Base-by-base conservation (phyloP, 2,329 filamentous ascomycete species). In the Hymenoscyphus occultus region DNA sequence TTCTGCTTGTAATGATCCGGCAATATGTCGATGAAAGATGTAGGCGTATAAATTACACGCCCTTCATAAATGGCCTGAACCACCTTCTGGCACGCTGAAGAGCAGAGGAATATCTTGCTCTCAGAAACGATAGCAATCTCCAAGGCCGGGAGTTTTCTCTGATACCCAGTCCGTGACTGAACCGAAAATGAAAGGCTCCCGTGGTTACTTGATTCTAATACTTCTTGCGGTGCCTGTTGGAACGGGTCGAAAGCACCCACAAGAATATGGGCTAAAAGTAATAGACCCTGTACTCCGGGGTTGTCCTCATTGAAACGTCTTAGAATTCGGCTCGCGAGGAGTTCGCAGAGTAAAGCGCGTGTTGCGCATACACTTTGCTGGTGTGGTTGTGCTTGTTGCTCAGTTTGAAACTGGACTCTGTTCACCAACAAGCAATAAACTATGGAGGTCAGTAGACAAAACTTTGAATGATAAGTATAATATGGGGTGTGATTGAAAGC, bases 401-500 rank as follows among this genome's bases (percentile, higher is more conserved):
- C 90, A 63, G 89, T 84, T 31, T 93, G 80, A 72, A 95, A 95
- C 73, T 93, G 90, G 40, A 87, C 86, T 14, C 91, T 85, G 73
- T 96, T 95, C 69, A 95, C 91, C 28, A 96, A 83, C 66, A 96
- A 79, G 75, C 91, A 94, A 76, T 94, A 95, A 12, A 95, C 90
- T 88, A 22, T 31, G 13, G 48, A 54, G 13, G 19, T 54, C 22
- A 54, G 19, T 13, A 54, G 5, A 54, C 22, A 19, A 10, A 5
- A 28, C 22, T 54, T 28, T 12, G 0, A 22, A 28, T 10, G 10
- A 13, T 13, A 9, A 51, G 10, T 22, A 16, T 19, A 19, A n/a
- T 3, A 45, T n/a, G n/a, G n/a, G 5, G 16, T 19, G 42, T 45
- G 35, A 35, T 10, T 35, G 35, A 35, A 7, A 35, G 35, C 5